Percentiles rank a stretch among this genome's conserved stretches.
These are phyloP conservation scores for Glomus cerebriforme DNA, from an alignment of 192 early-diverging fungal genomes.

Conservation along the genomic window DNA sequence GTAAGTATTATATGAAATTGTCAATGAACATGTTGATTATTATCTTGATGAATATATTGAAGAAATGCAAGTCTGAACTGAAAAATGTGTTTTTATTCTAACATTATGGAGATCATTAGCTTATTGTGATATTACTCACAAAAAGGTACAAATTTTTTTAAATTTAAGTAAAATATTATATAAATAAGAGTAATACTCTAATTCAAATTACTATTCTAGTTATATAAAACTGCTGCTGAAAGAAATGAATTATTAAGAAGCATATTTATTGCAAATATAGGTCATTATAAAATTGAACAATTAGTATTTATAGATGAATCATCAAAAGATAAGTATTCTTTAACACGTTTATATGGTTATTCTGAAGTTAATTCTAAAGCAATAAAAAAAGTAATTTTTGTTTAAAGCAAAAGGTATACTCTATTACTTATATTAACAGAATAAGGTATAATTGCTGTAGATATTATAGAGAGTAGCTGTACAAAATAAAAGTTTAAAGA, in stretches of 20 bases:
- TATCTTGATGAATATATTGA: conserved; percentile 4
- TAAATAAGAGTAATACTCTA: too few relatives aligned
- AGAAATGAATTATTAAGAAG: conserved; percentile 4
- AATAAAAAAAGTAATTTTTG: conserved; percentile 7
- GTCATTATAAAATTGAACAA: too few relatives aligned
- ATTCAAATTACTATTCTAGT: neutral
- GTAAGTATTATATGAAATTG: neutral
- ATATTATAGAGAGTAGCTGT: conserved; percentile 16
- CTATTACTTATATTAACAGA: too few relatives aligned
- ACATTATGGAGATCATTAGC: conserved; percentile 6
- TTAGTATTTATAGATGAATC: too few relatives aligned
- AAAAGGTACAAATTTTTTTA: conserved; percentile 16
- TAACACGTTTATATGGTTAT: neutral
- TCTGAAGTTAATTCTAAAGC: neutral
- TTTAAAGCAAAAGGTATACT: neutral
- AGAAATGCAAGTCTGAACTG: neutral
- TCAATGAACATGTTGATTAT: neutral
- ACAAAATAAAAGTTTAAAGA: neutral
- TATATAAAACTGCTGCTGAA: conserved; percentile 6
- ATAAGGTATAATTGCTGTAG: too few relatives aligned
- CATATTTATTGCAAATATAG: too few relatives aligned
- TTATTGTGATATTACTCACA: conserved; percentile 9
- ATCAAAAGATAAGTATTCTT: too few relatives aligned
- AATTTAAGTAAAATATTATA: neutral
- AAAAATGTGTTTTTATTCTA: neutral